A percentile compares a stretch with the other conserved stretches of the same genome.
phyloP scores from a whole-genome alignment of 805 yeast genomes.

The Blastobotrys parvus region DNA sequence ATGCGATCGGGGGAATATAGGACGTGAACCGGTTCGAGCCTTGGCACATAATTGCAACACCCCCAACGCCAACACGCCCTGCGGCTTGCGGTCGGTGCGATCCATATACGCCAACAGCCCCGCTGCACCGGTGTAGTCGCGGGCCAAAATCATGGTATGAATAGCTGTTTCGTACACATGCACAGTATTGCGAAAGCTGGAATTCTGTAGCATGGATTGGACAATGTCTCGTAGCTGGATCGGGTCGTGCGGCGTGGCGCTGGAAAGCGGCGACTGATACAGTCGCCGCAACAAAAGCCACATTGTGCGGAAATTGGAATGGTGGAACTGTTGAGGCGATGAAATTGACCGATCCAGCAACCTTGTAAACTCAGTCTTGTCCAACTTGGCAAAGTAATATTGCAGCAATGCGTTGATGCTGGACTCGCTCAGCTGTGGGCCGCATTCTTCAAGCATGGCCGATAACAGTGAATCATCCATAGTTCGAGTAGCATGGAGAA shows the following conservation, averaged over 20 bases:
- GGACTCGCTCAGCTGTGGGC: background rate
- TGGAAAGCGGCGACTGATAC: background rate
- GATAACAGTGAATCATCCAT: background rate
- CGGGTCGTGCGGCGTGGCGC: background rate
- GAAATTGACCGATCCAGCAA: background rate
- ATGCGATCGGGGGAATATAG: background rate
- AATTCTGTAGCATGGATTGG: slow-evolving; percentile 8
- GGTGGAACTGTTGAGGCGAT: background rate
- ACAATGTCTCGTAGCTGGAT: slow-evolving; percentile 10
- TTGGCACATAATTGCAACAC: slow-evolving; percentile 12
- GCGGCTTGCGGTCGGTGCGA: slow-evolving; percentile 8
- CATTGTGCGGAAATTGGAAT: background rate
- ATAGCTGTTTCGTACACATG: slow-evolving; percentile 14
- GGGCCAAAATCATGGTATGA: slow-evolving; percentile 13
- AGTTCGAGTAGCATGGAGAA: slow-evolving; percentile 13
- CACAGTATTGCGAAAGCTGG: slow-evolving; percentile 9
- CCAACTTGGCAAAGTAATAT: slow-evolving; percentile 11
- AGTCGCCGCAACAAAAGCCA: slow-evolving; percentile 3
- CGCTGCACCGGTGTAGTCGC: slow-evolving; percentile 11
- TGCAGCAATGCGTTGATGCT: slow-evolving; percentile 9
- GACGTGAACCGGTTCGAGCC: background rate
- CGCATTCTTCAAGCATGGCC: slow-evolving; percentile 1
- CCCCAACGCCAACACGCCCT: slow-evolving; percentile 8
- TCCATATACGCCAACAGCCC: slow-evolving; percentile 15
- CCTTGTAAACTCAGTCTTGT: slow-evolving; percentile 5